phyloP scores from a whole-genome alignment of 306 rosid genomes.

The Betula pendula region DNA sequence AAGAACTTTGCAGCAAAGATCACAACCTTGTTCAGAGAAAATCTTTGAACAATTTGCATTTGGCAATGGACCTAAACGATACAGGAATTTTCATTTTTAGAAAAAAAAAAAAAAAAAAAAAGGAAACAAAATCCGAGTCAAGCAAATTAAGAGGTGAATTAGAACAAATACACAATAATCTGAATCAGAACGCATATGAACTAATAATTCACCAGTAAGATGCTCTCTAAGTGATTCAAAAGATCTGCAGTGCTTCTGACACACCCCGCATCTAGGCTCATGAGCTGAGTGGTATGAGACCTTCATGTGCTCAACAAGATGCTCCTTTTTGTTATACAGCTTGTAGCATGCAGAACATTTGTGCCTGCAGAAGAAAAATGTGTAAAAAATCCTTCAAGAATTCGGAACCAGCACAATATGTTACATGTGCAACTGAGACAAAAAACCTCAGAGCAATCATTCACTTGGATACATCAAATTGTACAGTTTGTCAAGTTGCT shows the following conservation, averaged over 20 bases:
- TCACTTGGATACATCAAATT: neutral
- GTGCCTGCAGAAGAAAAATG: constrained; percentile 45
- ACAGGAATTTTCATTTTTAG: no score
- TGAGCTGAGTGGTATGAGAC: constrained; percentile 62
- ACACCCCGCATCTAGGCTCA: constrained; percentile 71
- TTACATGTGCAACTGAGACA: neutral
- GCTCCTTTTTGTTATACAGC: constrained; percentile 72
- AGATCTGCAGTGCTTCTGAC: constrained; percentile 73
- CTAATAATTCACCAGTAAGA: constrained; percentile 50
- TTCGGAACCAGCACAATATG: neutral
- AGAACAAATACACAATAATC: neutral
- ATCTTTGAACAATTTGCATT: constrained; percentile 47
- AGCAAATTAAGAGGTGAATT: neutral
- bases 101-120: no score
- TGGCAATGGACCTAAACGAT: constrained; percentile 61
- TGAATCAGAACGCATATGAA: constrained; percentile 15
- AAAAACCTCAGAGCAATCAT: neutral
- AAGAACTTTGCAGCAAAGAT: constrained; percentile 56
- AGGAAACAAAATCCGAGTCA: neutral
- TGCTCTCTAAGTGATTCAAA: constrained; percentile 86
- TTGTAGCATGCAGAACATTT: constrained; percentile 79
- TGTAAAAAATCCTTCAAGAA: constrained; percentile 20
- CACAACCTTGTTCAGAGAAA: constrained; percentile 64
- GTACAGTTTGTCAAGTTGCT: neutral
- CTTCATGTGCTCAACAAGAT: constrained; percentile 74